phyloP scores from a whole-genome alignment of 192 early-diverging fungal genomes.

The Radiomyces spectabilis region DNA sequence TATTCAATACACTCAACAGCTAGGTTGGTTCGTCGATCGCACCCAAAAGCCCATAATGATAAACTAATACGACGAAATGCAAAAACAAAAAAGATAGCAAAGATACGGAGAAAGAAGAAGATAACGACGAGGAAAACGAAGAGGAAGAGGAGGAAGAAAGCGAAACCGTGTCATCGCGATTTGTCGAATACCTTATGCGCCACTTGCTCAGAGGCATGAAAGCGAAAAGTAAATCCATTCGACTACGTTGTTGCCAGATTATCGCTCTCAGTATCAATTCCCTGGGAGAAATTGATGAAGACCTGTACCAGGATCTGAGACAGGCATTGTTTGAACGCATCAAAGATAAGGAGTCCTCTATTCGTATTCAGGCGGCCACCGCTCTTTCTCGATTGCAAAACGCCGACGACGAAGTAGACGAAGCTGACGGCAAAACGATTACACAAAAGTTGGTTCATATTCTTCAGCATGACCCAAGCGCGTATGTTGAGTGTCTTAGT shows the following conservation, averaged over 20 bases:
- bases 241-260: constrained; percentile 70
- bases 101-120: neutral
- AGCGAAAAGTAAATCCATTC: constrained; percentile 74
- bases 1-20: constrained; percentile 61
- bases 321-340: constrained; percentile 61
- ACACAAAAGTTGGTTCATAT: constrained; percentile 54
- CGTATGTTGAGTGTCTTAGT: constrained; percentile 38
- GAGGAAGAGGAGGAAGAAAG: constrained; percentile 32
- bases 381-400: constrained; percentile 73
- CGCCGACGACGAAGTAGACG: constrained; percentile 43
- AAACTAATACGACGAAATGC: neutral
- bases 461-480: constrained; percentile 67
- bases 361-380: constrained; percentile 73
- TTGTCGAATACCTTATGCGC: constrained; percentile 62
- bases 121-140: constrained; percentile 29
- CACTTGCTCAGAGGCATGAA: constrained; percentile 68
- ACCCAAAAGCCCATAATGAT: neutral
- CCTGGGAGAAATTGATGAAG: constrained; percentile 74
- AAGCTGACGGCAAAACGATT: constrained; percentile 49
- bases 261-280: constrained; percentile 66
- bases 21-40: constrained; percentile 33
- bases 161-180: constrained; percentile 56
- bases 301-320: constrained; percentile 63
- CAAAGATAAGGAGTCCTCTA: constrained; percentile 71
- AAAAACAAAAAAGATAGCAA: constrained; percentile 1